Percentiles rank a stretch among this genome's conserved stretches.
Evolutionary conservation across 1,284 basidiomycete genomes (phyloP).

Genomic region (Veloboletus limbatus): DNA sequence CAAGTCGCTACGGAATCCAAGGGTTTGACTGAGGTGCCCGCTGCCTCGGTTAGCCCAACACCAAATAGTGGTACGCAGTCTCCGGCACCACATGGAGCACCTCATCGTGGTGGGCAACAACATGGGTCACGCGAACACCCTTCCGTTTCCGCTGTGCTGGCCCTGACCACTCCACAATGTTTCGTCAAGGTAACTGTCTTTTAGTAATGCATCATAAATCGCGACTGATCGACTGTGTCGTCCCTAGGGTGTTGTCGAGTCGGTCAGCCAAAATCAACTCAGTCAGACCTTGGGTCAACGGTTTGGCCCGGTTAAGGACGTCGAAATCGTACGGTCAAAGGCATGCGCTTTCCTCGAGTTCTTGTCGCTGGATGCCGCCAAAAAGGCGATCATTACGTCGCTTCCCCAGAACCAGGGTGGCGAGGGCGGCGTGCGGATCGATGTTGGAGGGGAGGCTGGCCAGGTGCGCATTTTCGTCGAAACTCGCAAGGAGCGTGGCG

Average conservation of each 20-base stretch:
- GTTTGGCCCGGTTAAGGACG: slow-evolving; percentile 86
- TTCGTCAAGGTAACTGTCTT: slow-evolving; percentile 76
- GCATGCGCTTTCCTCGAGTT: slow-evolving; percentile 97
- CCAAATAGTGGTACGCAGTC: slow-evolving; percentile 50
- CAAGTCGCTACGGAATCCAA: slow-evolving; percentile 72
- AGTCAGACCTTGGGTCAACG: slow-evolving; percentile 56
- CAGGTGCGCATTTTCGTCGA: slow-evolving; percentile 74
- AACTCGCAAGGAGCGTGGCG: slow-evolving; percentile 85
- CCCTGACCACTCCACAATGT: slow-evolving; percentile 68
- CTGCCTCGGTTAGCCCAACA: slow-evolving; percentile 40
- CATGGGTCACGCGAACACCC: slow-evolving; percentile 41
- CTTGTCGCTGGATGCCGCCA: slow-evolving; percentile 71
- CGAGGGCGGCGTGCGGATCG: slow-evolving; percentile 84
- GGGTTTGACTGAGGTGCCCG: slow-evolving; percentile 64
- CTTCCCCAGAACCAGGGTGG: slow-evolving; percentile 68
- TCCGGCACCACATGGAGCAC: slow-evolving; percentile 41
- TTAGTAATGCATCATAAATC: background rate
- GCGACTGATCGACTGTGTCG: slow-evolving; percentile 3
- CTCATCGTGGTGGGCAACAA: slow-evolving; percentile 30
- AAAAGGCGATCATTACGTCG: slow-evolving; percentile 78
- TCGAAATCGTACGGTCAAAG: slow-evolving; percentile 86
- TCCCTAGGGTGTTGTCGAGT: slow-evolving; percentile 68
- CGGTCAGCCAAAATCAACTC: slow-evolving; percentile 63
- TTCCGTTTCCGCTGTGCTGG: slow-evolving; percentile 53
- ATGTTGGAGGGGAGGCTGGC: slow-evolving; percentile 49